Evolutionary conservation across 225 moss, liverwort and hornwort genomes (phyloP), one percentile per base, ranked within the genome.

Genomic region (Marchantia paleacea): DNA sequence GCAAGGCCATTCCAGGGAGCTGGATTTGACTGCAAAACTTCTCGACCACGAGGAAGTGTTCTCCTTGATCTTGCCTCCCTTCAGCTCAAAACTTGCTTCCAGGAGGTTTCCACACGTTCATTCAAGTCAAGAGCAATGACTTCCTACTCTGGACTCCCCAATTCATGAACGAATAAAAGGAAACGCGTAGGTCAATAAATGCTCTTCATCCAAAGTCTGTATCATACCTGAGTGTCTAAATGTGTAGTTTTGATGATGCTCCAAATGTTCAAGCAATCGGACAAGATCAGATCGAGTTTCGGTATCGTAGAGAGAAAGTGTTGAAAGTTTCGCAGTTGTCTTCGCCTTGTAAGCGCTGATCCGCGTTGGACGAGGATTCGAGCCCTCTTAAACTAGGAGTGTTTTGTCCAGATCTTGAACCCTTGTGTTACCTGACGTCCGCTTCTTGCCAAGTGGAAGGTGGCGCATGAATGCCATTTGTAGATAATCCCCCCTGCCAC

Each of bases 361-460:
- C 66, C 67, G n/a, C 30, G 67, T 67, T 25, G 14, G 25, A 28
- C 10, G 26, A 67, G 30, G 12, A 66, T 25, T 66, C 26, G 4
- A 26, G 2, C 67, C 12, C 67, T 67, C 25, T 67, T 29, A 26
- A 26, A 14, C 67, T 14, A 13, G 2, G 25, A 67, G 3, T 29
- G 14, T 28, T 3, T 14, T 29, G 67, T 67, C 67, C 67, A 67
- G n/a, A 12, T 67, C 67, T 67, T 67, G 25, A 67, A 67, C 67
- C 30, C 28, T 67, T 67, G 67, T 30, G 14, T 26, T 26, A 30
- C 67, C 67, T 30, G 26, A 26, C 28, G 0, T 28, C 30, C 12
- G 14, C 14, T 30, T 65, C 30, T 67, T 67, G 67, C 67, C 28
- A 70, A 29, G 78, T 47, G 69, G 78, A 75, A 55, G 51, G 78